A percentile compares a stretch with the other conserved stretches of the same genome.
phyloP scores from a whole-genome alignment of 495 filamentous ascomycete genomes.

The Trichoderma asperelloides region DNA sequence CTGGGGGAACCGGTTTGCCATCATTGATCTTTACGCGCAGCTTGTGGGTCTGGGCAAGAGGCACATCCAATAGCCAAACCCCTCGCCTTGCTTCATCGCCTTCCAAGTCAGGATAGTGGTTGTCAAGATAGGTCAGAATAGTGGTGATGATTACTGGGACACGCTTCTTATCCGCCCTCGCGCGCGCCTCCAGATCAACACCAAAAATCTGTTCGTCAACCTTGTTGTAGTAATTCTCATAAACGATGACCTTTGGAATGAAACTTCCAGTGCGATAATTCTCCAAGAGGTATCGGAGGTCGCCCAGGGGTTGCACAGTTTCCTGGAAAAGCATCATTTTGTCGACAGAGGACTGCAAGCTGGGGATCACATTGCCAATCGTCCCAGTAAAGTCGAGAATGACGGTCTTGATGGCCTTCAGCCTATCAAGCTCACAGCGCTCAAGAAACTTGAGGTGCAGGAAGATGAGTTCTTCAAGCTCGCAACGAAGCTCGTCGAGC shows the following conservation, averaged over 20 bases:
- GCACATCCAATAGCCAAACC: conserved; percentile 92
- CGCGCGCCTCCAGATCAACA: conserved; percentile 90
- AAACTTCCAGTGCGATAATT: conserved; percentile 94
- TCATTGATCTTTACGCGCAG: conserved; percentile 77
- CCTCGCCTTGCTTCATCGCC: conserved; percentile 87
- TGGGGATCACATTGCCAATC: conserved; percentile 96
- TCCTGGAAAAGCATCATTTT: conserved; percentile 99
- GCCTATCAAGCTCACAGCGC: conserved; percentile 88
- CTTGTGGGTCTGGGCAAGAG: conserved; percentile 75
- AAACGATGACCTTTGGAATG: conserved; percentile 80
- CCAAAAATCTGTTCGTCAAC: conserved; percentile 98
- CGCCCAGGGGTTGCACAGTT: conserved; percentile 85
- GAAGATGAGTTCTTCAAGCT: conserved; percentile 88
- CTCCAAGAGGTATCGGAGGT: conserved; percentile 92
- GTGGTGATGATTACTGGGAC: conserved; percentile 90
- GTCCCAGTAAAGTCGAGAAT: conserved; percentile 96
- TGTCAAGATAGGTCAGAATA: conserved; percentile 87
- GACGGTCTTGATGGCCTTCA: conserved; percentile 97
- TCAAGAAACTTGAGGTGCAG: conserved; percentile 93
- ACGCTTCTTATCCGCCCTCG: conserved; percentile 86
- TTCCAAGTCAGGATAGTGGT: conserved; percentile 95
- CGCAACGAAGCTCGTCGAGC: conserved; percentile 83
- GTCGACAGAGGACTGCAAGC: conserved; percentile 87
- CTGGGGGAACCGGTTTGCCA: conserved; percentile 69
- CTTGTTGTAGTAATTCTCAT: conserved; percentile 98